These are phyloP conservation scores for Paraphoma sp. DNA, from an alignment of 2,329 filamentous ascomycete species.

Conservation along the genomic window DNA sequence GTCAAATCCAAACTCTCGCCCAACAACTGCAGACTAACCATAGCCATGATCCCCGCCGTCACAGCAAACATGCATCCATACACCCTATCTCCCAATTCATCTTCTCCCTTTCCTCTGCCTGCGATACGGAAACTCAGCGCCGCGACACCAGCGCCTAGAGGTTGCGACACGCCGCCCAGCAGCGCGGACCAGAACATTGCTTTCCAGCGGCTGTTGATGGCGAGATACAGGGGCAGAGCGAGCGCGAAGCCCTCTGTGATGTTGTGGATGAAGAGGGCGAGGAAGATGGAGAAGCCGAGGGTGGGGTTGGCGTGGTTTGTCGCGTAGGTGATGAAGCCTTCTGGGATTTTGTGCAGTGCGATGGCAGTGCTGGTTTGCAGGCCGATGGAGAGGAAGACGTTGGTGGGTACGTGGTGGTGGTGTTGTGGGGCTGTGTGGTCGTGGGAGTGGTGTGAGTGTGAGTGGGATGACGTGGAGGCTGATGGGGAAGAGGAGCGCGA, in stretches of 20 bases:
- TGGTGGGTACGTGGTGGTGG: slow-evolving; percentile 94
- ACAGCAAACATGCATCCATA: slow-evolving; percentile 86
- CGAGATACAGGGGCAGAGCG: slow-evolving; percentile 90
- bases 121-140: slow-evolving; percentile 85
- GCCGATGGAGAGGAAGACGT: slow-evolving; percentile 93
- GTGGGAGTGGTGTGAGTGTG: slow-evolving; percentile 36
- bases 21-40: slow-evolving; percentile 87
- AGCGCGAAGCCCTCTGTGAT: slow-evolving; percentile 97
- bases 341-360: slow-evolving; percentile 93
- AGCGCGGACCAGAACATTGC: slow-evolving; percentile 86
- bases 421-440: slow-evolving; percentile 63
- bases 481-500: slow-evolving; percentile 19
- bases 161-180: slow-evolving; percentile 86
- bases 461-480: slow-evolving; percentile 16
- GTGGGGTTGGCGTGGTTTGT: slow-evolving; percentile 94
- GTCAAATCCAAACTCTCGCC: slow-evolving; percentile 84
- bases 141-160: slow-evolving; percentile 82
- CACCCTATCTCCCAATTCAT: slow-evolving; percentile 60
- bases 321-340: slow-evolving; percentile 87
- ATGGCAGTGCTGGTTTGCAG: slow-evolving; percentile 95
- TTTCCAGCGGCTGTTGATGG: slow-evolving; percentile 77
- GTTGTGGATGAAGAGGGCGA: slow-evolving; percentile 97
- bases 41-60: slow-evolving; percentile 94
- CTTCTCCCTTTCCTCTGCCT: slow-evolving; percentile 53
- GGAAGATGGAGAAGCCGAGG: slow-evolving; percentile 89